Percentiles rank a stretch among this genome's conserved stretches.
Conservation (phyloP, 768 basidiomycete genomes). For the Cubamyces lactineus region DNA sequence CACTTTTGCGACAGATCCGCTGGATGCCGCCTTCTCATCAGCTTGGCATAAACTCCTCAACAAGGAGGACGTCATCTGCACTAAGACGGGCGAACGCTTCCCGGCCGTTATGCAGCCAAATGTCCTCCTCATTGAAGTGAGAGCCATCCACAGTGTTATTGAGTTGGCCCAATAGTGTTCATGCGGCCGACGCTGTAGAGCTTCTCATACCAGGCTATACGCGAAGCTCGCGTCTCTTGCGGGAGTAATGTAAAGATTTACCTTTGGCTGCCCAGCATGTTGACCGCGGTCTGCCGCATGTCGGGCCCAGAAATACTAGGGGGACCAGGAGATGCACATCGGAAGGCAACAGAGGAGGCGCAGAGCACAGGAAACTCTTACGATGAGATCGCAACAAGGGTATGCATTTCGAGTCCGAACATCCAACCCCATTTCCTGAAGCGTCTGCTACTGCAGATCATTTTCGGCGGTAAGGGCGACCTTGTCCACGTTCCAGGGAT, state of each 20-base stretch:
- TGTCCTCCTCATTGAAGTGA: conserved; percentile 24
- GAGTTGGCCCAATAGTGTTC: too few species aligned
- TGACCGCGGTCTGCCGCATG: conserved; percentile 5
- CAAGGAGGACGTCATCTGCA: conserved; percentile 10
- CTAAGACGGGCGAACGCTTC: conserved; percentile 3
- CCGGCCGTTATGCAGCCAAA: conserved; percentile 8
- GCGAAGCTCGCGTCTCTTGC: conserved; percentile 10
- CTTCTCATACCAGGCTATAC: conserved; percentile 6
- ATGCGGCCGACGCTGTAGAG: too few species aligned
- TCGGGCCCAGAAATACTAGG: conserved; percentile 20
- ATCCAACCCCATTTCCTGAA: too few species aligned
- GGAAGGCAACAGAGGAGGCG: conserved; percentile 11
- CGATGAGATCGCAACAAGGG: conserved; percentile 5
- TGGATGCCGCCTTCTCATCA: conserved; percentile 8
- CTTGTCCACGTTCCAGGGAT: conserved; percentile 25
- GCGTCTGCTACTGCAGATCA: neutral
- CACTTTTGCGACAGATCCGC: neutral
- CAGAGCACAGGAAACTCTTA: conserved; percentile 1
- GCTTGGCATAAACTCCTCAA: conserved; percentile 16
- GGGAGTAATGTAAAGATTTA: conserved; percentile 14
- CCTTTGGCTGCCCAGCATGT: conserved; percentile 15
- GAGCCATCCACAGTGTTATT: too few species aligned
- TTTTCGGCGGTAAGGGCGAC: neutral
- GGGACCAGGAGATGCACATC: conserved; percentile 14
- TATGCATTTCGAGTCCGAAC: neutral